These are phyloP conservation scores for Schizochytrium sp. DNA, from an alignment of 108 stramenopile genomes.

Conservation along the genomic window DNA sequence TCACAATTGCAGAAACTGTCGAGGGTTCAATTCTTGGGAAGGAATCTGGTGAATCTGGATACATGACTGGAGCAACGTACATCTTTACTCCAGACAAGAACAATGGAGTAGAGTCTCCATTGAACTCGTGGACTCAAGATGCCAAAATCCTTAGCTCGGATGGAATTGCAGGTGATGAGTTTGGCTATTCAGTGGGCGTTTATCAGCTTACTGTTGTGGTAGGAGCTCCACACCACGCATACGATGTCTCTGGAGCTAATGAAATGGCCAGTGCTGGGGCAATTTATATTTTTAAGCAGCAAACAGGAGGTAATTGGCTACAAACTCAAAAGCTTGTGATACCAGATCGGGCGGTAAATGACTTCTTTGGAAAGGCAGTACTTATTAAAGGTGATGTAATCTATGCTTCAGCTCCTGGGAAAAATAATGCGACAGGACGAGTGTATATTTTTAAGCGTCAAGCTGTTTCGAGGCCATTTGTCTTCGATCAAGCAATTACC, in stretches of 20 bases:
- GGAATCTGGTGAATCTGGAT: conserved; percentile 20
- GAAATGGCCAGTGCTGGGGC: conserved; percentile 33
- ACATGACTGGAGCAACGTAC: conserved; percentile 1
- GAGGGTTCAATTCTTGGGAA: conserved; percentile 31
- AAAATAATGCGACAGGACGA: conserved; percentile 67
- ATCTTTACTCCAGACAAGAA: background rate
- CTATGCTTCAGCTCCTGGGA: conserved; percentile 71
- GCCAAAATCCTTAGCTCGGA: background rate
- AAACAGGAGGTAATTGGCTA: conserved; percentile 20
- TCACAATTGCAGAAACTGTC: background rate
- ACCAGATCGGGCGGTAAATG: background rate
- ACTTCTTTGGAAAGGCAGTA: conserved; percentile 76
- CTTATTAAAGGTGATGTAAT: conserved; percentile 70
- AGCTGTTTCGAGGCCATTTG: background rate
- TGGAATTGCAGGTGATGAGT: conserved; percentile 25
- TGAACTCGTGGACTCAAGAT: background rate
- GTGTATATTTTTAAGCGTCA: conserved; percentile 43
- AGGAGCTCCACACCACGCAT: conserved; percentile 47
- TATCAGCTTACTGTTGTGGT: conserved; percentile 25
- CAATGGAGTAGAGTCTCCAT: background rate
- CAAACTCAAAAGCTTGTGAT: conserved; percentile 19
- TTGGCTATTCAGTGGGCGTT: conserved; percentile 17
- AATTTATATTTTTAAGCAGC: conserved; percentile 3
- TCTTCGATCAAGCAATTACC: conserved; percentile 28
- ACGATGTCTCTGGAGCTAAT: background rate